Conservation (phyloP, 495 filamentous ascomycete species). For the Haplographium delicatum region DNA sequence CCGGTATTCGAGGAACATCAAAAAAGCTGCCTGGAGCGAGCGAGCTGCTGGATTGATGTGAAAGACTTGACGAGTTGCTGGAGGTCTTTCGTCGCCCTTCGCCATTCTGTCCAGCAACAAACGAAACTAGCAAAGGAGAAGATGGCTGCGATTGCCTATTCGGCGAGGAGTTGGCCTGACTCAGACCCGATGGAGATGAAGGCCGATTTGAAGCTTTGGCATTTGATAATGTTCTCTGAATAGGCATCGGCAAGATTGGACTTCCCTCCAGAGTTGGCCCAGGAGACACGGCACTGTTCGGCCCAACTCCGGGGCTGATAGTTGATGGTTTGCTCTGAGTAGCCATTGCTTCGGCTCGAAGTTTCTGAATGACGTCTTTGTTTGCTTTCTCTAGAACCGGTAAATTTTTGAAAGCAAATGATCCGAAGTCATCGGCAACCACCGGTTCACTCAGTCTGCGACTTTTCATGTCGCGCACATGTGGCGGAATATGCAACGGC, state of each 20-base stretch:
- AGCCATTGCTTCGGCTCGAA: conserved; percentile 81
- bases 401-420: conserved; percentile 94
- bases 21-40: conserved; percentile 71
- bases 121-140: conserved; percentile 87
- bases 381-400: conserved; percentile 97
- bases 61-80: conserved; percentile 78
- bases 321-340: conserved; percentile 45
- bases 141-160: conserved; percentile 87
- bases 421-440: conserved; percentile 86
- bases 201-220: conserved; percentile 71
- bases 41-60: conserved; percentile 67
- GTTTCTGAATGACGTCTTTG: conserved; percentile 95
- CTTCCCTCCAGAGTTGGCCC: conserved; percentile 75
- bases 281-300: conserved; percentile 33
- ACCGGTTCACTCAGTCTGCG: conserved; percentile 88
- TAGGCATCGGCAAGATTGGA: conserved; percentile 70
- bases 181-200: conserved; percentile 74
- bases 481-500: conserved; percentile 92
- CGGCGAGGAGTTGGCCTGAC: conserved; percentile 78
- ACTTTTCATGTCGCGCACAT: conserved; percentile 84
- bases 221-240: conserved; percentile 78
- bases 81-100: conserved; percentile 59
- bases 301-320: conserved; percentile 34
- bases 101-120: conserved; percentile 73
- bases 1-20: conserved; percentile 59